Percentiles rank a stretch among this genome's conserved stretches.
Evolutionary conservation across 257 asterid species (phyloP).

Genomic region (Solanum okadae): DNA sequence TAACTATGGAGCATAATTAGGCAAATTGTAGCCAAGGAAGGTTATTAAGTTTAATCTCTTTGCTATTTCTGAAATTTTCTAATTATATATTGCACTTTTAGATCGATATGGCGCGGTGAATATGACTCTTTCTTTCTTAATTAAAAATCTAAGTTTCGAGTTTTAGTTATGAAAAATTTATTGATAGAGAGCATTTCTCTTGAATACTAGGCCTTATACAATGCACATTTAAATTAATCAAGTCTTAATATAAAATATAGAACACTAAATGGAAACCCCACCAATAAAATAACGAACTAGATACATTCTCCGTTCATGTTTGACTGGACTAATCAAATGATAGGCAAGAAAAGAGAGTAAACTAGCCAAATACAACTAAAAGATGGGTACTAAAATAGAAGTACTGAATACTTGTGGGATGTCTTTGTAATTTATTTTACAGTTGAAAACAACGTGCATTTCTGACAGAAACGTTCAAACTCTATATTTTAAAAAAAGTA

Average conservation of each 20-base stretch:
- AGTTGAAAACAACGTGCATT: not conserved
- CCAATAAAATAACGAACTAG: no score
- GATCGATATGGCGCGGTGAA: not conserved
- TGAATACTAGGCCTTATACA: no score
- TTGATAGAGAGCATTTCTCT: not conserved
- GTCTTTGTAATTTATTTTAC: not conserved
- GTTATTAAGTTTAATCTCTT: not conserved
- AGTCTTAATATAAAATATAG: no score
- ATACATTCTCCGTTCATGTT: not conserved
- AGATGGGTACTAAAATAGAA: not conserved
- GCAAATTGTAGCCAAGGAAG: not conserved
- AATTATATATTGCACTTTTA: not conserved
- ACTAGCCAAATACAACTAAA: not conserved
- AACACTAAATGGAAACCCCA: no score
- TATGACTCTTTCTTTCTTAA: not conserved
- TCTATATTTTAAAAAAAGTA: not conserved
- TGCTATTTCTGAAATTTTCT: not conserved
- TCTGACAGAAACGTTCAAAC: not conserved
- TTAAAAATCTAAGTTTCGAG: not conserved
- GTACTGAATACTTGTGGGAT: not conserved
- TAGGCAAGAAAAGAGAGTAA: not conserved
- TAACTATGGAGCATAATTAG: not conserved
- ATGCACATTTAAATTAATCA: no score
- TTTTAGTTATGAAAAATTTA: no score
- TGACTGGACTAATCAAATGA: not conserved